Evolutionary conservation across 1,284 basidiomycete genomes (phyloP), one percentile per base, ranked within the genome.

Genomic region (Malassezia pachydermatis): DNA sequence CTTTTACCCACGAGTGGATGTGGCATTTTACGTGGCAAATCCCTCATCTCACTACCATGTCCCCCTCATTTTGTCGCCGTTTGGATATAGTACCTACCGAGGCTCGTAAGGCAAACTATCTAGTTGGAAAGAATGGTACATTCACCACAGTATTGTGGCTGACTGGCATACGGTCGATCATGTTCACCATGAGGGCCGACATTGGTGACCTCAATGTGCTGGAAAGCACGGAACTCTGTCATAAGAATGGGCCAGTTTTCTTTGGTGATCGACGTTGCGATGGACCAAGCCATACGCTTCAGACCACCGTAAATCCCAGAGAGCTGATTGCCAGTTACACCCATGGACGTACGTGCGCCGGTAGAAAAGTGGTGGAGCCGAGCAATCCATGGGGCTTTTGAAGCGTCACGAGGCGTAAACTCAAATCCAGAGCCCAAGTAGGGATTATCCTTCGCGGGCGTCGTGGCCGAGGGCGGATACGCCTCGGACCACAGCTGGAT

Each of bases 351-450:
- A 3, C 45, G 45, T 6, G 45, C 45, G 22, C 45, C 45, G 6
- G 45, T 46, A 2, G 45, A 46, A 25, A 46, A 46, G 24, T 46
- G 45, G 25, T 46, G 45, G 7, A 46, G 45, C 14, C 45, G 19
- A 4, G 19, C 14, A 13, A 46, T 46, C 45, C 45, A 46, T 5
- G 45, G 45, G 2, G 36, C 24, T 16, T 35, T 10, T n/a, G n/a
- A n/a, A 2, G 19, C 6, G 16, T 38, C 13, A 11, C 24, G 7
- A 5, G 45, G 45, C 4, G 36, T 46, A 27, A 46, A 46, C 19
- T 46, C 45, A 17, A 46, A 46, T 1, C 45, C 45, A 14, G 35
- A 25, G 28, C 35, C 45, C 27, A 46, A 23, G 27, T 46, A 46
- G 9, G 45, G 45, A 22, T 17, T 46, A 6, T 16, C 9, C 3